Evolutionary conservation across 2,329 filamentous ascomycete species (phyloP).

Genomic region (Talaromyces atroroseus): DNA sequence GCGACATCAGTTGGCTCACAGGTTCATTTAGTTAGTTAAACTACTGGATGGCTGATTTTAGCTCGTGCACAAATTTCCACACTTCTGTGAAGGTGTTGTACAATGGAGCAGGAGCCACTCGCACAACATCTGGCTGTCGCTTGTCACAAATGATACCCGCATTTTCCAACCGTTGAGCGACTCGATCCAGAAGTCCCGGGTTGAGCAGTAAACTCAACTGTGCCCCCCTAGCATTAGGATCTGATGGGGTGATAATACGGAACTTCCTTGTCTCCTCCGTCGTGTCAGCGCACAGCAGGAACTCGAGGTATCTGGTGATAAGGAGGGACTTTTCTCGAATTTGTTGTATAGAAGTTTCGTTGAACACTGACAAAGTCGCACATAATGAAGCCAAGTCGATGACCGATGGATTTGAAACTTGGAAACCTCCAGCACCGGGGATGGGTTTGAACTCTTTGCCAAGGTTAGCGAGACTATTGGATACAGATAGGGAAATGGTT

Average conservation of each 20-base stretch:
- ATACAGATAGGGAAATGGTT: neutral
- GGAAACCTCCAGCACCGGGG: conserved; percentile 70
- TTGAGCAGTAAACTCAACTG: conserved; percentile 71
- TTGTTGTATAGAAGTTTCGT: conserved; percentile 60
- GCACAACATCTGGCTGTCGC: conserved; percentile 74
- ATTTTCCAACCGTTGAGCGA: conserved; percentile 60
- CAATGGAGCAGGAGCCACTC: conserved; percentile 73
- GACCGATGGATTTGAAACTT: conserved; percentile 73
- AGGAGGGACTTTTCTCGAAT: conserved; percentile 65
- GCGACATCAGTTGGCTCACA: neutral
- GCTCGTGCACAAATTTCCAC: conserved; percentile 46
- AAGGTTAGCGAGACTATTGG: neutral
- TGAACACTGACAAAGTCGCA: conserved; percentile 67
- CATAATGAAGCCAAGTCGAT: conserved; percentile 68
- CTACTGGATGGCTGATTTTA: conserved; percentile 23
- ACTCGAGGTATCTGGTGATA: conserved; percentile 70
- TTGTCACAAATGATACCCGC: conserved; percentile 73
- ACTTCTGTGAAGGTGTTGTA: conserved; percentile 78
- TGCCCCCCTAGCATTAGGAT: conserved; percentile 63
- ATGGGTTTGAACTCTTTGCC: conserved; percentile 62
- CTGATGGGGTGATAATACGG: conserved; percentile 61
- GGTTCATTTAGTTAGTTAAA: neutral
- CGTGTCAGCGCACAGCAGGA: conserved; percentile 48
- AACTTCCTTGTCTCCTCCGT: conserved; percentile 42
- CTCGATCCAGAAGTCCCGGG: conserved; percentile 63